phyloP scores from a whole-genome alignment of 805 yeast species.

The Starmerella gropengiesseri region DNA sequence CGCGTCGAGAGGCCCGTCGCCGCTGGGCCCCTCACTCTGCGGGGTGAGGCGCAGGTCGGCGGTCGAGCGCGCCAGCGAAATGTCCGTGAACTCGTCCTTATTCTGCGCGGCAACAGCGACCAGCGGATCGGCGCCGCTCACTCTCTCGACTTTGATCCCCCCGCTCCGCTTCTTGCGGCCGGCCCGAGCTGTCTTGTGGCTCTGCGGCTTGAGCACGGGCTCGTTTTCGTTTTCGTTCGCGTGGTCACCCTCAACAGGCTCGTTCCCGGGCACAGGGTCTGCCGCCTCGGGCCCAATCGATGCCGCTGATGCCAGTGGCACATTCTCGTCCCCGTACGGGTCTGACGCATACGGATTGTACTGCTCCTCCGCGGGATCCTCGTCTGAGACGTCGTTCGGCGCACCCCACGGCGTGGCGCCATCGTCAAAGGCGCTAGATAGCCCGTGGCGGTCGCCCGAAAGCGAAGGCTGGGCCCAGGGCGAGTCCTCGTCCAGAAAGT shows the following conservation, averaged over 20 bases:
- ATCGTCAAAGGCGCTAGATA: not conserved
- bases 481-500: slow-evolving; percentile 15
- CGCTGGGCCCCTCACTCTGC: not conserved
- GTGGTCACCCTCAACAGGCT: not conserved
- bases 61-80: slow-evolving; percentile 3
- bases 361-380: not conserved
- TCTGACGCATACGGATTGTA: slow-evolving; percentile 2
- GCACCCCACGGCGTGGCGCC: not conserved
- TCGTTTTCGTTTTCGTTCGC: not conserved
- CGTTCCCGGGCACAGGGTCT: not conserved
- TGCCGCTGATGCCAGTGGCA: slow-evolving; percentile 1
- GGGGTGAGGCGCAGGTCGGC: not conserved
- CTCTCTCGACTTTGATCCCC: slow-evolving; percentile 11
- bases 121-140: slow-evolving; percentile 14
- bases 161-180: slow-evolving; percentile 13
- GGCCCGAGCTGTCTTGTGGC: not conserved
- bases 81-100: slow-evolving; percentile 8
- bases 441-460: not conserved
- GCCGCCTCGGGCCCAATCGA: not conserved
- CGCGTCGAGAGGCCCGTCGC: too few species aligned
- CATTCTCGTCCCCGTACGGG: slow-evolving; percentile 4
- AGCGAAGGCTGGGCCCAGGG: slow-evolving; percentile 14
- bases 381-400: not conserved
- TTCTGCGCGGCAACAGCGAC: slow-evolving; percentile 8
- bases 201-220: slow-evolving; percentile 9